Percentiles rank a stretch among this genome's conserved stretches.
phyloP scores from a whole-genome alignment of 192 early-diverging fungal species.

The Linnemannia zychae region DNA sequence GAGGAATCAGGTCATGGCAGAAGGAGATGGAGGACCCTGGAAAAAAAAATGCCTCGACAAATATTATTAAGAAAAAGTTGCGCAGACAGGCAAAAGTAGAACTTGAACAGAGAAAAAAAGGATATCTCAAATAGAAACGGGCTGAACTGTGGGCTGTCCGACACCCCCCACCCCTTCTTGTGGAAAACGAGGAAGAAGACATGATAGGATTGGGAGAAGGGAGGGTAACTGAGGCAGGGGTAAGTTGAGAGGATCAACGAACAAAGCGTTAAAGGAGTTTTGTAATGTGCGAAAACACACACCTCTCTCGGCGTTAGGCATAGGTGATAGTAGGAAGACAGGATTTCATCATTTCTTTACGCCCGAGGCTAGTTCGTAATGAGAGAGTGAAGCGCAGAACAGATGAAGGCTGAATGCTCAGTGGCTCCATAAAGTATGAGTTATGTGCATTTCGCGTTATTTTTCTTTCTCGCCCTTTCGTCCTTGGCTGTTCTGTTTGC shows the following conservation, averaged over 20 bases:
- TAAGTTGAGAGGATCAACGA: too few relatives aligned
- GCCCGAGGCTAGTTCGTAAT: too few relatives aligned
- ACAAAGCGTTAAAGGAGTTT: too few relatives aligned
- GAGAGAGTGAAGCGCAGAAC: background rate
- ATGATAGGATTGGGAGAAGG: too few relatives aligned
- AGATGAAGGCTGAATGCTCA: background rate
- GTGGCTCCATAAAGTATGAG: background rate
- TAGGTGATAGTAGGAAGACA: background rate
- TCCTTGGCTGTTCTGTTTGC: too few relatives aligned
- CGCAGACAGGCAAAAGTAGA: background rate
- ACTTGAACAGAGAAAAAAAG: too few relatives aligned
- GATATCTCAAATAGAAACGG: background rate
- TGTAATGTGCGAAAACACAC: background rate
- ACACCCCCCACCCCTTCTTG: background rate
- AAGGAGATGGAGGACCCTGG: too few relatives aligned
- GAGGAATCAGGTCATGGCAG: too few relatives aligned
- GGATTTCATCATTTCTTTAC: background rate
- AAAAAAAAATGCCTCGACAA: background rate
- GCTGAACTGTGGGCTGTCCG: constrained; percentile 1
- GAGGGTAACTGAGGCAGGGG: too few relatives aligned
- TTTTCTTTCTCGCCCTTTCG: too few relatives aligned
- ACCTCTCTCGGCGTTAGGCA: background rate
- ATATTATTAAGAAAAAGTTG: background rate
- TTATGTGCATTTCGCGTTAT: too few relatives aligned
- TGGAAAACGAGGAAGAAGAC: too few relatives aligned